Conservation (phyloP, 2,329 filamentous ascomycete genomes). For the Scytalidium sp. region DNA sequence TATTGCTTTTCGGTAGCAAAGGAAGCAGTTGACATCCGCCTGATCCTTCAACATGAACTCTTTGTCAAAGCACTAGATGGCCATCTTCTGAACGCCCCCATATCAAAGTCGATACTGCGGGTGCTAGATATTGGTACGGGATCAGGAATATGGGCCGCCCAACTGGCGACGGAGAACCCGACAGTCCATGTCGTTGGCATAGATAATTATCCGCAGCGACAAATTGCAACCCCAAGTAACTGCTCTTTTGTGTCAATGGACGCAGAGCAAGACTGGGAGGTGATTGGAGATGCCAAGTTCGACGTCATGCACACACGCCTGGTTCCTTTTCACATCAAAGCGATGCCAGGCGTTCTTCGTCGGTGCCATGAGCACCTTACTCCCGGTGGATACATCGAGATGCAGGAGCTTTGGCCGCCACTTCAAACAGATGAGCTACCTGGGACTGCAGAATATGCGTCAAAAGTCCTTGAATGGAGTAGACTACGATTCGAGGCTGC, state of each 20-base stretch:
- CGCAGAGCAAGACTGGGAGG: conserved; percentile 1
- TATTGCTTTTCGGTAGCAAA: background rate
- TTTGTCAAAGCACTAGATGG: background rate
- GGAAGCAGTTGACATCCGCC: background rate
- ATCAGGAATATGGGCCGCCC: conserved; percentile 33
- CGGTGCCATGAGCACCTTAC: background rate
- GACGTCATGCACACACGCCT: conserved; percentile 1
- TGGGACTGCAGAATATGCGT: background rate
- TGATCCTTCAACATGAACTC: conserved; percentile 1
- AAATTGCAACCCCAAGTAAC: background rate
- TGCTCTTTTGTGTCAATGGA: background rate
- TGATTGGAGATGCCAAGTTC: conserved; percentile 1
- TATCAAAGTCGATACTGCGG: conserved; percentile 17
- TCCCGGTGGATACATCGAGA: conserved; percentile 1
- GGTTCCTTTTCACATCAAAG: background rate
- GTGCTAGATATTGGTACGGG: conserved; percentile 38
- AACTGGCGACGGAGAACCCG: background rate
- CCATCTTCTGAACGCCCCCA: background rate
- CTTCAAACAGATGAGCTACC: background rate
- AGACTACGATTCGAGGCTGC: background rate
- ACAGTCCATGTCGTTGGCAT: background rate
- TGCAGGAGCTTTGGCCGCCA: conserved; percentile 1
- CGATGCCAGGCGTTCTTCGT: background rate
- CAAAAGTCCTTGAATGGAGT: background rate
- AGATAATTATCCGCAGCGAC: background rate